Conservation (phyloP, 2,329 filamentous ascomycete species). For the Didymella arachidicola region DNA sequence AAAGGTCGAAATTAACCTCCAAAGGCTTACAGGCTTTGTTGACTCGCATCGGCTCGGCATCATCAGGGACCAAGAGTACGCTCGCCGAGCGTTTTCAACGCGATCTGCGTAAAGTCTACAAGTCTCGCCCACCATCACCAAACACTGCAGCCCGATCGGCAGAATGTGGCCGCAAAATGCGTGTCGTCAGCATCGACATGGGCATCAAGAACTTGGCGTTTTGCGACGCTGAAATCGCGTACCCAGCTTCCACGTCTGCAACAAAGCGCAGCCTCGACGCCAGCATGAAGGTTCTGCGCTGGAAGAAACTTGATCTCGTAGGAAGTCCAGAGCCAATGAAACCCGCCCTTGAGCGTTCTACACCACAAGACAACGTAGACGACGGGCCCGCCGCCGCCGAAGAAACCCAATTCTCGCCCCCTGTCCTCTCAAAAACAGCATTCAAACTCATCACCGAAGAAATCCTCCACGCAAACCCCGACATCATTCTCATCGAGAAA, state of each 20-base stretch:
- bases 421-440: conserved; percentile 62
- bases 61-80: conserved; percentile 66
- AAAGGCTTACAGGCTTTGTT: conserved; percentile 67
- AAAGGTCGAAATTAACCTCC: conserved; percentile 50
- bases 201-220: conserved; percentile 83
- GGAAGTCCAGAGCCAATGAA: background rate
- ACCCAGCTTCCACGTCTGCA: background rate
- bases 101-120: conserved; percentile 36
- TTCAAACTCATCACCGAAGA: conserved; percentile 61
- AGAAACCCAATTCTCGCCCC: conserved; percentile 60
- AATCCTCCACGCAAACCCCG: conserved; percentile 65
- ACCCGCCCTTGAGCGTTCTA: background rate
- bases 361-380: background rate
- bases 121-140: background rate
- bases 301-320: conserved; percentile 44
- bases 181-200: conserved; percentile 82
- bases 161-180: conserved; percentile 8
- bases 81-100: conserved; percentile 61
- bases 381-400: background rate
- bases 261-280: conserved; percentile 8
- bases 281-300: conserved; percentile 38
- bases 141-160: conserved; percentile 32
- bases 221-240: conserved; percentile 63
- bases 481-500: conserved; percentile 74
- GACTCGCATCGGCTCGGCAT: conserved; percentile 65